Evolutionary conservation across 805 yeast species (phyloP).

Genomic region (Teunomyces atbi): DNA sequence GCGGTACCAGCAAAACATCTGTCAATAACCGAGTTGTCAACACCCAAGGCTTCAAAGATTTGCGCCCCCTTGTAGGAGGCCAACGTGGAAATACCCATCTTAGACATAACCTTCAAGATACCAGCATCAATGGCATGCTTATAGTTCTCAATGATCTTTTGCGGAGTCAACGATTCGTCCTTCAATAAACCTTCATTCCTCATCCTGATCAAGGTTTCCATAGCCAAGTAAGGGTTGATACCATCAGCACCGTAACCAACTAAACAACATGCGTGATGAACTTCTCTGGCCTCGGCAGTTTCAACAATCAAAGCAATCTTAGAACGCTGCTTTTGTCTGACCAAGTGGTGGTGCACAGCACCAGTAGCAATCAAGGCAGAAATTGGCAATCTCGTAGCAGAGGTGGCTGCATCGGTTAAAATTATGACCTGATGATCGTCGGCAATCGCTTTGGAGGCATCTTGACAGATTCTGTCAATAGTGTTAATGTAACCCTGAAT

Average conservation of each 20-base stretch:
- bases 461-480: conserved; percentile 81
- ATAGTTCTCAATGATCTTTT: conserved; percentile 70
- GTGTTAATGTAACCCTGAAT: conserved; percentile 81
- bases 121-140: conserved; percentile 86
- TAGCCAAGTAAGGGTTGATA: conserved; percentile 87
- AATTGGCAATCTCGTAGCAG: conserved; percentile 67
- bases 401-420: conserved; percentile 67
- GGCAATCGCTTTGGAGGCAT: conserved; percentile 82
- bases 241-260: conserved; percentile 98
- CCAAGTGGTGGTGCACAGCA: conserved; percentile 95
- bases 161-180: conserved; percentile 54
- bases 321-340: conserved; percentile 93
- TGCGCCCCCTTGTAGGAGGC: conserved; percentile 99
- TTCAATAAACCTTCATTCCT: conserved; percentile 71
- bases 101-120: conserved; percentile 94
- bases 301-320: conserved; percentile 89
- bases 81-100: conserved; percentile 98
- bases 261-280: conserved; percentile 91
- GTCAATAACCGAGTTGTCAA: conserved; percentile 93
- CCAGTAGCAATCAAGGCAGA: conserved; percentile 92
- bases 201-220: conserved; percentile 85
- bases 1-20: conserved; percentile 97
- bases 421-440: conserved; percentile 71
- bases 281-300: conserved; percentile 97
- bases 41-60: conserved; percentile 94